These are phyloP conservation scores for Ilex asprella DNA, from an alignment of 257 asterid genomes.

Conservation along the genomic window DNA sequence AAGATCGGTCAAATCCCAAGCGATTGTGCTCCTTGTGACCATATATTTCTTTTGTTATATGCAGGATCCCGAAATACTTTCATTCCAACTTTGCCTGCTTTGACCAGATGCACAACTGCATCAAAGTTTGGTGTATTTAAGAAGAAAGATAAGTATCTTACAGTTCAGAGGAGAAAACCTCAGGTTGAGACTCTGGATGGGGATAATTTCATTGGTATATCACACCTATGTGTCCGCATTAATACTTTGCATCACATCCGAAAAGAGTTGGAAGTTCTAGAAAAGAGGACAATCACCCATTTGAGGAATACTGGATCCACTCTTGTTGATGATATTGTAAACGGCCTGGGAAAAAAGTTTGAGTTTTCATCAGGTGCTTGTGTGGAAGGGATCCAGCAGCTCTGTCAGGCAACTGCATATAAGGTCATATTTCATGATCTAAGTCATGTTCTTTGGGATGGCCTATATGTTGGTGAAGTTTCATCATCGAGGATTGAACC, in stretches of 20 bases:
- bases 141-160: constrained; percentile 54
- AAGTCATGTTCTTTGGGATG: constrained; percentile 47
- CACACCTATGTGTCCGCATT: constrained; percentile 63
- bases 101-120: constrained; percentile 62
- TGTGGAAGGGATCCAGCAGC: constrained; percentile 67
- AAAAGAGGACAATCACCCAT: constrained; percentile 50
- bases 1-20: background rate
- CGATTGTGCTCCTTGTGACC: background rate
- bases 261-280: constrained; percentile 64
- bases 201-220: constrained; percentile 39
- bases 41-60: background rate
- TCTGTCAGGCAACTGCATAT: constrained; percentile 73
- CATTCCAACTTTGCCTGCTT: constrained; percentile 53
- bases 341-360: constrained; percentile 36
- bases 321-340: constrained; percentile 29
- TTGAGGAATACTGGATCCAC: constrained; percentile 44
- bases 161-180: constrained; percentile 40
- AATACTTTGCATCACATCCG: constrained; percentile 65
- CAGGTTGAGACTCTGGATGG: constrained; percentile 27
- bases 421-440: constrained; percentile 66
- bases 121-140: constrained; percentile 59
- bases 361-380: constrained; percentile 60
- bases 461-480: constrained; percentile 57
- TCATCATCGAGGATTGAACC: constrained; percentile 82
- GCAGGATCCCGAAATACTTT: constrained; percentile 66